Evolutionary conservation across 177 flowering plant genomes (phyloP).

Genomic region (Tripterygium wilfordii): DNA sequence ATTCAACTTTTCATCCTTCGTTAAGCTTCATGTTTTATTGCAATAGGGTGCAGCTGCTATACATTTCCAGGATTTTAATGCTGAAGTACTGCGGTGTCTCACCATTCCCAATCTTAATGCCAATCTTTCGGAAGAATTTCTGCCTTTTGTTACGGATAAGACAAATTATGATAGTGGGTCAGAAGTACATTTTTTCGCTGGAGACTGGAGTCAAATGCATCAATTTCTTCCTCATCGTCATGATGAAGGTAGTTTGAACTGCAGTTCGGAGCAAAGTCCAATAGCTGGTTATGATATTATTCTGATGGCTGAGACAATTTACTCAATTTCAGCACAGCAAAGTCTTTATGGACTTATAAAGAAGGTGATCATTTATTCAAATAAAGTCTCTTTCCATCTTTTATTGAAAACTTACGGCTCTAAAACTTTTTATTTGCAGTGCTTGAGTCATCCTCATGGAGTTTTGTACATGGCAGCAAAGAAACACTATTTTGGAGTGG

Average conservation of each 20-base stretch:
- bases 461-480: slow-evolving; percentile 83
- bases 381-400: not conserved
- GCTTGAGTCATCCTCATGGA: slow-evolving; percentile 61
- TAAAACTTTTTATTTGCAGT: slow-evolving; percentile 32
- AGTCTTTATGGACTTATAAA: slow-evolving; percentile 72
- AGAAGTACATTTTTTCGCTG: slow-evolving; percentile 78
- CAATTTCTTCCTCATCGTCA: slow-evolving; percentile 35
- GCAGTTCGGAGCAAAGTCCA: slow-evolving; percentile 12
- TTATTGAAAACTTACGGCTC: not conserved
- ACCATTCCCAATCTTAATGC: slow-evolving; percentile 84
- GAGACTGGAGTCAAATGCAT: slow-evolving; percentile 86
- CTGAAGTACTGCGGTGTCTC: slow-evolving; percentile 77
- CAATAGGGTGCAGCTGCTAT: slow-evolving; percentile 65
- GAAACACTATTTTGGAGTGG: slow-evolving; percentile 95
- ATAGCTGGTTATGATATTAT: slow-evolving; percentile 69
- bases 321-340: slow-evolving; percentile 58
- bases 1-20: no score
- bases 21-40: slow-evolving; percentile 11
- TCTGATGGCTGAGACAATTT: slow-evolving; percentile 97
- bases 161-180: slow-evolving; percentile 9
- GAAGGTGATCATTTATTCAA: slow-evolving; percentile 37
- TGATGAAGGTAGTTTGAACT: slow-evolving; percentile 12
- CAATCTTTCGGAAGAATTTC: slow-evolving; percentile 35
- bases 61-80: slow-evolving; percentile 97
- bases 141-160: slow-evolving; percentile 2